Evolutionary conservation across 441 rosid species (phyloP), one percentile per base, ranked within the genome.

Genomic region (Kokia cookei): DNA sequence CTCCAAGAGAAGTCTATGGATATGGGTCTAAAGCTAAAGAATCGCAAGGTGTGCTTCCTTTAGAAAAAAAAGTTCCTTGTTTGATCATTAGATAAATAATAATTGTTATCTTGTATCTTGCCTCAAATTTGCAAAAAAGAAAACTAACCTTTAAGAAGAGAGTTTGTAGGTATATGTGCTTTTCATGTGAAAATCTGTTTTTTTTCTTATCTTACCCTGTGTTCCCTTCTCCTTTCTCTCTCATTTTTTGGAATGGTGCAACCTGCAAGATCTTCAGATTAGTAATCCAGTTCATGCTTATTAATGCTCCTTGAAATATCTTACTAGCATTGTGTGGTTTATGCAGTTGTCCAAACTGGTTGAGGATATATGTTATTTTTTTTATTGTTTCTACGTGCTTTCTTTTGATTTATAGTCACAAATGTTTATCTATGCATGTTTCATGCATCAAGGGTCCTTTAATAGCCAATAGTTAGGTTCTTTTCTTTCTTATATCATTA

Each of bases 1-100:
- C 98, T 96, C 72, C 98, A 94, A 81, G 99, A 96, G 84, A 94
- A 94, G 82, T 96, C 99, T 48, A 96, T 94, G 99, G 99, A 96
- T 85, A 96, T 96, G 98, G 98, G 98, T 76, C 87, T 96, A 81
- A 92, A 90, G 88, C 82, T 96, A 82, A 96, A 91, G 86, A 96
- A 96, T 79, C 98, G 98, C 83, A 96, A 96, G 97, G 99, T 96
- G 86, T 76, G 57, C 40, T 59, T 70, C 62, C 61, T 61, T 53
- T 48, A 47, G 24, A 61, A 35, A 51, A 69, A 60, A 27, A 61
- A 53, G 35, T 7, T 69, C 55, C 47, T 55, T 73, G 50, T 43
- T 37, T 24, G 43, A 50, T 65, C 32, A 11, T 61, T 42, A 73
- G 37, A 59, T 64, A 67, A n/a, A 43, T 53, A 71, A 26, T 53